Conservation (phyloP, 1,284 basidiomycete genomes). For the Leccinum cinnamomeum region DNA sequence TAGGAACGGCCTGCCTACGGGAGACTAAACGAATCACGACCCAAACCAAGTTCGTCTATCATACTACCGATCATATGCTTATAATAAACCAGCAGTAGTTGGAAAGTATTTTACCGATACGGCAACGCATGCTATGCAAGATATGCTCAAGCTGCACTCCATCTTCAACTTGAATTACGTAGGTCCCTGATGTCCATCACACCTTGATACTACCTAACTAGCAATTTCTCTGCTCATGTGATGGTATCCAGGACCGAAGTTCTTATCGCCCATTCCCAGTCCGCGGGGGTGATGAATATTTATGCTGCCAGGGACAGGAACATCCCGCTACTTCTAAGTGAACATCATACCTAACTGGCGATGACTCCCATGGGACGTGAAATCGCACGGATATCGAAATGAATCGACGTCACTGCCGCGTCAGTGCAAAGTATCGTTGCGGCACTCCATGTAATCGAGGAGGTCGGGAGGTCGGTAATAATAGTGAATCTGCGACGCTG, state of each 20-base stretch:
- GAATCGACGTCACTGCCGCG: neutral
- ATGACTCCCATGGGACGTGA: neutral
- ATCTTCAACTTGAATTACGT: neutral
- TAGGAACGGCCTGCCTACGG: too few relatives aligned
- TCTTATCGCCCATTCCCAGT: neutral
- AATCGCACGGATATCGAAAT: neutral
- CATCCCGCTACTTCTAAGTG: neutral
- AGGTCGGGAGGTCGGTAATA: neutral
- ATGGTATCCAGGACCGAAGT: neutral
- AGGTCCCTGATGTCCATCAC: too few relatives aligned
- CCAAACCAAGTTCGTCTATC: too few relatives aligned
- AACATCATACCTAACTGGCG: neutral
- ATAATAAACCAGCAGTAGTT: neutral
- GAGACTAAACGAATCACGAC: too few relatives aligned
- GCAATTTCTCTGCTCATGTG: neutral
- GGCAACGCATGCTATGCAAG: neutral
- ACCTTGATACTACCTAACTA: neutral
- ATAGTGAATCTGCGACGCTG: neutral
- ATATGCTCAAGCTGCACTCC: too few relatives aligned
- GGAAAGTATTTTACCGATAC: neutral
- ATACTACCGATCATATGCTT: too few relatives aligned
- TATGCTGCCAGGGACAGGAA: slow-evolving; percentile 8
- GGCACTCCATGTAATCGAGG: neutral
- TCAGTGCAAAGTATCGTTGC: neutral
- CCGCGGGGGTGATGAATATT: neutral